phyloP scores from a whole-genome alignment of 78 protist species.

The Dictyostelium capitatum region DNA sequence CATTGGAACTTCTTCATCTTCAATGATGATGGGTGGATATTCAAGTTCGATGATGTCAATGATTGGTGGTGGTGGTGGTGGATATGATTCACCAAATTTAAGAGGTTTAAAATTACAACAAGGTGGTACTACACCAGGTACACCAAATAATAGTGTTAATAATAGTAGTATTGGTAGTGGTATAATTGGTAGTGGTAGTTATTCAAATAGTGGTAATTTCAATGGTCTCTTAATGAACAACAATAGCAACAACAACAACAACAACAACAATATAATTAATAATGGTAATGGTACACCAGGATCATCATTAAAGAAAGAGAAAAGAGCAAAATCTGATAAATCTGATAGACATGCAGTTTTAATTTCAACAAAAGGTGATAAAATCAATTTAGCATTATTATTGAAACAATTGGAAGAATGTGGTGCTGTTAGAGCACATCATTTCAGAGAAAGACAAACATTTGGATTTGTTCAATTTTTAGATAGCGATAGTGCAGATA shows the following conservation, averaged over 20 bases:
- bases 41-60: not conserved
- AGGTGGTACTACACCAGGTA: not conserved
- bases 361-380: constrained; percentile 55
- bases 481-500: constrained; percentile 67
- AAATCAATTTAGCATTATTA: constrained; percentile 49
- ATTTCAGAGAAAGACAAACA: constrained; percentile 79
- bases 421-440: constrained; percentile 80
- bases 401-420: constrained; percentile 73
- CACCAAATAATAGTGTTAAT: too few relatives aligned
- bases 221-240: not conserved
- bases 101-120: not conserved
- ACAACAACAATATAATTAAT: not conserved
- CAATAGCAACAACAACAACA: not conserved
- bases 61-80: not conserved
- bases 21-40: not conserved
- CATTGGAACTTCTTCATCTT: not conserved
- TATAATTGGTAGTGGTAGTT: too few relatives aligned
- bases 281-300: not conserved
- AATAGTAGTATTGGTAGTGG: not conserved
- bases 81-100: constrained; percentile 26
- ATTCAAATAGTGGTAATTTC: not conserved
- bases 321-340: constrained; percentile 53
- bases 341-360: constrained; percentile 78
- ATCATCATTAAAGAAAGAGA: constrained; percentile 37
- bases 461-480: constrained; percentile 84